Base-by-base conservation (phyloP, 371 early-diverging fungal species). In the Fennellomyces sp. region DNA sequence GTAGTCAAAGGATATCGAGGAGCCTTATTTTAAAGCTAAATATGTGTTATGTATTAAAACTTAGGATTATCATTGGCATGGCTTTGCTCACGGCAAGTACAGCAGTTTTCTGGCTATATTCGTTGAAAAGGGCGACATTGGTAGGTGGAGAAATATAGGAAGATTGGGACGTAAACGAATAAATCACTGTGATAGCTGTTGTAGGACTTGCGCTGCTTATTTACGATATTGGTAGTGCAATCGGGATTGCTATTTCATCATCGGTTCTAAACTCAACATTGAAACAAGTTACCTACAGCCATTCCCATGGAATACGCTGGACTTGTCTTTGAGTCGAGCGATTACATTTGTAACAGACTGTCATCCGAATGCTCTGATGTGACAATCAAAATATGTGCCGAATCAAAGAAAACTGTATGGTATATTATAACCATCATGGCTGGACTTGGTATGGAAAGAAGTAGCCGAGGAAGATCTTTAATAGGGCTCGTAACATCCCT, bases 161-260 rank as follows among this genome's bases (percentile, higher is more conserved):
- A n/a, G n/a, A n/a, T n/a, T n/a, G n/a, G n/a, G n/a, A n/a, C n/a
- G n/a, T n/a, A n/a, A n/a, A n/a, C n/a, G n/a, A n/a, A n/a, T n/a
- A n/a, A n/a, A n/a, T n/a, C n/a, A n/a, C n/a, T n/a, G n/a, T n/a
- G n/a, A n/a, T n/a, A 73, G 78, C 77, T 35, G 76, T 80, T 3
- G 75, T 71, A 7, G 70, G 73, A 3, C 75, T 75, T 4, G 50
- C 77, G 2, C 68, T 69, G 25, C 77, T 80, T 33, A 41, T 66
- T 0, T 64, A 75, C 36, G 64, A 77, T 8, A 56, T 80, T 7
- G 80, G 80, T 55, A 76, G 77, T 47, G 77, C 80, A 12, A 48
- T 76, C 23, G 80, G 80, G 38, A 59, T 77, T 15, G 75, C 80
- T 17, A 69, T 77, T 30, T 58, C 72, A 0, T 64, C 69, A 21